Conservation (phyloP, 129 eudicot species). For the Daucus carota region DH1_v3.0 NC_030384.2:34897501-34898000, state of each 20-base stretch:
- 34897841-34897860: background rate
- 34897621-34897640: background rate
- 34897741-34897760: background rate
- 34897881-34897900: slow-evolving; percentile 11
- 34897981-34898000: slow-evolving; percentile 3
- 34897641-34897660: background rate
- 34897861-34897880: slow-evolving; percentile 24
- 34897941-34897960: background rate
- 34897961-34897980: background rate
- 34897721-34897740: slow-evolving; percentile 17
- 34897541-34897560: slow-evolving; percentile 6
- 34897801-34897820: background rate
- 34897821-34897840: slow-evolving; percentile 8
- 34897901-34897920: background rate
- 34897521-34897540: background rate
- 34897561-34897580: background rate
- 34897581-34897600: background rate
- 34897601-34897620: background rate
- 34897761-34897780: background rate
- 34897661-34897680: background rate
- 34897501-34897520: background rate
- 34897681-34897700: background rate
- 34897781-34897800: background rate
- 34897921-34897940: background rate
- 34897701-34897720: background rate